Percentiles rank a stretch among this genome's conserved stretches.
Evolutionary conservation across 108 stramenopile species (phyloP).

Genomic region (Pseudonitzschia pungens): DNA sequence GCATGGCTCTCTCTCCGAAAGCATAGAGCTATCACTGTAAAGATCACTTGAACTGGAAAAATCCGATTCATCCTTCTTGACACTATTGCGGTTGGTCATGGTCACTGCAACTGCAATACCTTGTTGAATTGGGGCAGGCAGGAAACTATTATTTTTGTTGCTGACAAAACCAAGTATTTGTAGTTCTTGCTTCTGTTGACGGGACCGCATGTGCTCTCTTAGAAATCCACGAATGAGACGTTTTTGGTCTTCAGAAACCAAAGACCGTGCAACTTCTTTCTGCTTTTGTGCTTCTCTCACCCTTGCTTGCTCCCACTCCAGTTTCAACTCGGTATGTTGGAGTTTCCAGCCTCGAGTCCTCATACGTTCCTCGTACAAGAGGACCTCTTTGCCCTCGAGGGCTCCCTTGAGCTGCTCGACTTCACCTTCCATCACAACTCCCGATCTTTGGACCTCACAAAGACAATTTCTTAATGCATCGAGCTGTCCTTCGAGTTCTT

Average conservation of each 20-base stretch:
- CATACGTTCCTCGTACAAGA: conserved; percentile 14
- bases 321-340: not conserved
- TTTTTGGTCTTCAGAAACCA: not conserved
- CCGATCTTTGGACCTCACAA: not conserved
- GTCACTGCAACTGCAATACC: not conserved
- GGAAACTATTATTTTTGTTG: not conserved
- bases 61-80: not conserved
- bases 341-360: not conserved
- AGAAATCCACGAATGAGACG: not conserved
- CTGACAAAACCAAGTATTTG: not conserved
- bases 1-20: not conserved
- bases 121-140: not conserved
- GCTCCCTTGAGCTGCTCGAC: not conserved
- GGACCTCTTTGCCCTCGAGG: not conserved
- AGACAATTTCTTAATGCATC: not conserved
- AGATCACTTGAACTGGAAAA: not conserved
- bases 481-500: not conserved
- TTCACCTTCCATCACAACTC: not conserved
- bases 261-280: not conserved
- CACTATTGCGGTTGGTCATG: not conserved
- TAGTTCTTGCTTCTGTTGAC: not conserved
- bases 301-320: not conserved
- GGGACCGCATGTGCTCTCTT: not conserved
- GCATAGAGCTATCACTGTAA: not conserved
- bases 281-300: not conserved